Evolutionary conservation across 2,329 filamentous ascomycete genomes (phyloP), one percentile per base, ranked within the genome.

Genomic region (Pseudocercospora eumusae): DNA sequence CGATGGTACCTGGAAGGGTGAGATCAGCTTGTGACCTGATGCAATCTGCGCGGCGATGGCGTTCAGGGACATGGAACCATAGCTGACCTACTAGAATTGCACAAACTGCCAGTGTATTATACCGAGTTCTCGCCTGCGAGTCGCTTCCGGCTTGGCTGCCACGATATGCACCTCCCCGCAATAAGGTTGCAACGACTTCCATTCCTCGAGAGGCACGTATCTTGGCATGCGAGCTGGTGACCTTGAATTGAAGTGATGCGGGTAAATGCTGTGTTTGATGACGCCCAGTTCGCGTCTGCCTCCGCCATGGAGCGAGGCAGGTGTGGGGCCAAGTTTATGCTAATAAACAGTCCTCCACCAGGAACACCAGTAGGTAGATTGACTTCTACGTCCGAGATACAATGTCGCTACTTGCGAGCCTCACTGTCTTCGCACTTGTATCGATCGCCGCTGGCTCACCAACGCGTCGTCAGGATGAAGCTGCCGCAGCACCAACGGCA

Each of bases 1-100:
- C 13, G 91, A 93, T 55, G 92, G 91, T 42, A 92, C 90, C 56
- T 98, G 92, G 89, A 90, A 92, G 82, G 89, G 87, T 54, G 92
- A 98, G 81, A 97, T 98, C 75, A 86, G 83, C 64, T 74, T 93
- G 75, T 91, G 53, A 59, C 25, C 49, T 44, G 23, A 5, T 56
- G 10, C 27, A 36, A 10, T 10, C 10, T 52, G 49, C 27, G 31
- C 25, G 31, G 49, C 49, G 49, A 27, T 11, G 23, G 49, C 27
- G 49, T 52, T 31, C 23, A 52, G 25, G 25, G 23, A n/a, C 23
- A 4, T 21, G 11, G 25, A 28, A 25, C 8, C 25, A 52, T 52
- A 10, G 27, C 49, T 31, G 49, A 31, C 49, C n/a, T 18, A 18
- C 25, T 52, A 52, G 49, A 52, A 31, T 27, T 23, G 44, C 23